These are phyloP conservation scores for Citrus trifoliata DNA, from an alignment of 345 rosid genomes.

Conservation along the genomic window DNA sequence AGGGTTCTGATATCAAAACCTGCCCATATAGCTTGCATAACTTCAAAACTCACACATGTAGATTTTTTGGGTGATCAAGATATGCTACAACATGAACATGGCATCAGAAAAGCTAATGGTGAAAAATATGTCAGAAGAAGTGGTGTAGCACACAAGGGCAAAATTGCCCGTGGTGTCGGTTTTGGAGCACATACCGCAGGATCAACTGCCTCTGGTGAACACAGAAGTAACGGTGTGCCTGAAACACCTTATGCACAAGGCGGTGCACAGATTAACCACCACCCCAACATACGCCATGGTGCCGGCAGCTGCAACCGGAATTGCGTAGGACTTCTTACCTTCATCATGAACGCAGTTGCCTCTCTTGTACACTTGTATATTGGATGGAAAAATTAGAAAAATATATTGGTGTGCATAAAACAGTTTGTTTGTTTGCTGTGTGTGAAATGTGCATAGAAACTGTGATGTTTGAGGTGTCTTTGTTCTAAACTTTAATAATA, in stretches of 20 bases:
- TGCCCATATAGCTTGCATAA: too few species aligned
- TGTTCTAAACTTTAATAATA: too few species aligned
- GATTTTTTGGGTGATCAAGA: neutral
- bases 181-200: neutral
- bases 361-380: neutral
- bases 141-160: neutral
- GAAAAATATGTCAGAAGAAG: neutral
- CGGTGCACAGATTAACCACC: conserved; percentile 27
- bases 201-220: neutral
- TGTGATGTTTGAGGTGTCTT: neutral
- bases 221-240: neutral
- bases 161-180: neutral
- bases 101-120: neutral
- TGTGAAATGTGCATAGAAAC: neutral
- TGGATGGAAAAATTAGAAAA: neutral
- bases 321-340: neutral
- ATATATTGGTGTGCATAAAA: neutral
- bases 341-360: neutral
- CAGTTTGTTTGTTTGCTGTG: neutral
- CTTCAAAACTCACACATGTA: too few species aligned
- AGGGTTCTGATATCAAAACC: too few species aligned
- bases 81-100: neutral
- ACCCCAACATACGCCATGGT: conserved; percentile 5
- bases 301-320: conserved; percentile 9
- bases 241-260: conserved; percentile 6